Base-by-base conservation (phyloP, 2,329 filamentous ascomycete genomes). In the Apiospora kogelbergensis region DNA sequence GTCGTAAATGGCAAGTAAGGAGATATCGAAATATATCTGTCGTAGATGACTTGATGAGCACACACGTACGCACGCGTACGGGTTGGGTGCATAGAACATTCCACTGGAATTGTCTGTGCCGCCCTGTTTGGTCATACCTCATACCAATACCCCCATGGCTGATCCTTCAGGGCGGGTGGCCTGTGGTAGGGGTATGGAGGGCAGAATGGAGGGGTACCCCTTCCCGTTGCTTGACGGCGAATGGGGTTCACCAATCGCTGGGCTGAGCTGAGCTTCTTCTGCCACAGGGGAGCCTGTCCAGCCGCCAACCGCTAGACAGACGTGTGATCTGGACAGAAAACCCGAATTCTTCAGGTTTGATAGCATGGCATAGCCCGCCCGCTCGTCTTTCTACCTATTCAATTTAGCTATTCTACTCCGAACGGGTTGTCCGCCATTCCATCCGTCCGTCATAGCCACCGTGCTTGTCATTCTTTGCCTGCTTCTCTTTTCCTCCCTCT, bases 211-310 rank as follows among this genome's bases (percentile, higher is more conserved):
- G 53, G 53, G 53, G 53, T 60, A 60, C 30, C 30, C 17, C 20
- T 33, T 60, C 30, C 30, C 30, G 53, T 30, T 3, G 30, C n/a
- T 60, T 10, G 30, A 37, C 53, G 26, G 53, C 17, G 15, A 33
- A 37, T 13, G 30, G 53, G 53, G 37, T 60, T 60, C 53, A 60
- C 17, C 53, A 30, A 60, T 37, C 33, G 53, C 53, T 60, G n/a
- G 53, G 53, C 53, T 60, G 30, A 60, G 53, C 53, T 60, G 53
- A 60, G 53, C 53, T 30, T 60, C 53, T 60, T 24, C 44, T n/a
- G 42, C 42, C 42, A 45, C n/a, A 24, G 24, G n/a, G 24, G 30
- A 4, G 22, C 26, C 53, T 30, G 37, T 60, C 53, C 53, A 37
- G 53, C 53, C 53, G 53, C 53, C 53, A 60, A 60, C 53, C 53